Evolutionary conservation across 2,329 filamentous ascomycete species (phyloP), one percentile per base, ranked within the genome.

Genomic region (Colletotrichum destructivum): DNA sequence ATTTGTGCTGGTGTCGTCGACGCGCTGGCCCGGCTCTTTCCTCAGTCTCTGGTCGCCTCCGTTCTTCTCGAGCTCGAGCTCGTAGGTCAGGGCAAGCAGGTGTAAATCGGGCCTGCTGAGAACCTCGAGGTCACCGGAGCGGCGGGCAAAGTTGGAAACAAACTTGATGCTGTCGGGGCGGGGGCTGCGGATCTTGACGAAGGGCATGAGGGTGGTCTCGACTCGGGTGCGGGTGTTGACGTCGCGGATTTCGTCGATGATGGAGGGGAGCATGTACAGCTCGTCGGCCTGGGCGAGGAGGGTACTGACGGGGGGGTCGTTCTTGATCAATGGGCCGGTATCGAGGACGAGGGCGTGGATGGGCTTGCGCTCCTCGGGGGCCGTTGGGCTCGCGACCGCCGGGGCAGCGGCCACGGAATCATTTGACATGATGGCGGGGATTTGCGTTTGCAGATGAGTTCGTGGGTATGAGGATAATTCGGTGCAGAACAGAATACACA

Each of bases 281-380:
- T 88, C 85, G 77, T 96, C 92, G 59, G 94, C 91, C 79, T 94
- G 91, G 47, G 89, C 88, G 62, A 98, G 86, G 13, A 99, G 90
- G 0, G 93, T 94, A 56, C 94, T 97, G 31, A 96, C 90, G 13
- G 94, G 87, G 15, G 96, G 94, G 75, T 96, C 92, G 83, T 98
- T 98, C 80, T 96, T 96, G 81, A 99, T 95, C 72, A 99, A 91
- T 9, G 96, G 95, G 35, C 95, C 96, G 3, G 96, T 93, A 80
- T 99, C 96, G 75, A 99, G 88, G 38, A 98, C 89, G 62, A 98
- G 90, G 65, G 92, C 93, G 84, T 97, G 91, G 61, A 97, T 90
- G 0, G 92, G 88, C 80, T 95, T 98, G 62, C 59, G 69, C 60
- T 69, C 59, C 12, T 69, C 65, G 18, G 47, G 54, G 21, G 46